A percentile compares a stretch with the other conserved stretches of the same genome.
phyloP scores from a whole-genome alignment of 495 filamentous ascomycete species.

The Articulospora tetracladia region DNA sequence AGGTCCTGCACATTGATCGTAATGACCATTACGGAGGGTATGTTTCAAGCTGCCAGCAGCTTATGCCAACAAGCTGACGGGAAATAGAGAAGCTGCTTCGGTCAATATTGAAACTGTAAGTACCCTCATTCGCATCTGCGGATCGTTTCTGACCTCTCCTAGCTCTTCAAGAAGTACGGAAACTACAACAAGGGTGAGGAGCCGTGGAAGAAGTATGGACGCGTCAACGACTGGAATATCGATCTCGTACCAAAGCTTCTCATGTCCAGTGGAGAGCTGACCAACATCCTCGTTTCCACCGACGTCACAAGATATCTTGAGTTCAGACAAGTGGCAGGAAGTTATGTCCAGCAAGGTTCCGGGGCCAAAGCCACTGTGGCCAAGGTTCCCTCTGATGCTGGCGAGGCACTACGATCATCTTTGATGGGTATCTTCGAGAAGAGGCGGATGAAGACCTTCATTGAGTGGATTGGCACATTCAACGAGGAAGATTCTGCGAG shows the following conservation, averaged over 20 bases:
- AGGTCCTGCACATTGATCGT: constrained; percentile 97
- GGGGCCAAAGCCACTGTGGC: constrained; percentile 82
- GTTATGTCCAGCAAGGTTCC: constrained; percentile 88
- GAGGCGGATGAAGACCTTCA: constrained; percentile 90
- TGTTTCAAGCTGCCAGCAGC: constrained; percentile 30
- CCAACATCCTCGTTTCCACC: constrained; percentile 94
- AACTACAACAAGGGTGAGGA: constrained; percentile 77
- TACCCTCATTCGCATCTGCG: constrained; percentile 19
- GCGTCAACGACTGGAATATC: constrained; percentile 99
- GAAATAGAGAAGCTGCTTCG: constrained; percentile 78
- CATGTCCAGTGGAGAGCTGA: constrained; percentile 98
- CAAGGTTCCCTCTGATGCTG: constrained; percentile 93
- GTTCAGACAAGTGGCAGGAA: constrained; percentile 97
- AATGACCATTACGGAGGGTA: constrained; percentile 99
- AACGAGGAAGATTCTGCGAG: constrained; percentile 77
- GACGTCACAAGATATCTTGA: constrained; percentile 97
- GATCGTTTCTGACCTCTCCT: constrained; percentile 13
- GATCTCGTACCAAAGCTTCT: constrained; percentile 96
- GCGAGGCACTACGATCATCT: constrained; percentile 85
- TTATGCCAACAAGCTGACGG: constrained; percentile 14
- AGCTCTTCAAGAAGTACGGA: constrained; percentile 95
- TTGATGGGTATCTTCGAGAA: constrained; percentile 98
- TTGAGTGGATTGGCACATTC: constrained; percentile 94
- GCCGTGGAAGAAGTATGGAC: constrained; percentile 95
- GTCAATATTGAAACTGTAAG: constrained; percentile 88